Base-by-base conservation (phyloP, 805 yeast genomes). In the Teunomyces gatunensis region DNA sequence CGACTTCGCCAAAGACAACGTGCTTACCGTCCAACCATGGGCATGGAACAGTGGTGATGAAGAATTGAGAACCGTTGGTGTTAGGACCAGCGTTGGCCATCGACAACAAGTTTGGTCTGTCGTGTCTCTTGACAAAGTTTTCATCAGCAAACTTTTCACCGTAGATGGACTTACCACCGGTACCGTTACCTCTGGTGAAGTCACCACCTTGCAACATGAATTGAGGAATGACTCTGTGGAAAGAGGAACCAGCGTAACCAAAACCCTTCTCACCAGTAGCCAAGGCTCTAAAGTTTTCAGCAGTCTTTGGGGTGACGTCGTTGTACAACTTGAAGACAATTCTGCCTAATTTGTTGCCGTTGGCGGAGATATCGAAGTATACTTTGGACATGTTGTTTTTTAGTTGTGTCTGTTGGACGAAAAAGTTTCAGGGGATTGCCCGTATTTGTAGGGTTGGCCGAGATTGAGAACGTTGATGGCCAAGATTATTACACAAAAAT, bases 11-110 rank as follows among this genome's bases (percentile, higher is more conserved):
- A 63, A 91, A 91, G 51, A 91, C 97, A 64, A 89, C 96, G 79
- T 90, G 96, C 74, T 85, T 84, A 54, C 96, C 96, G 64, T 90
- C 95, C 70, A 91, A 80, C 92, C 94, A 88, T 51, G 94, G 86
- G 63, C 85, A 77, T 57, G 85, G 78, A 46, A 87, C 91, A 49
- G 96, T 89, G 70, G 97, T 89, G 76, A 89, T 86, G 81, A 92
- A 91, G 75, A 91, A 91, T 77, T 91, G 98, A 47, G 97, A 90
- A 49, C 97, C 97, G 77, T 92, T 92, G 76, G 97, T 89, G 84
- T 89, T 88, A 72, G 96, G 96, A 60, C 97, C 97, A 55, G 97
- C 95, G 69, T 92, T 92, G 69, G 97, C 97, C 97, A 92, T 92
- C 54, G 96, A 89, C 71, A 73, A 86, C 74, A 80, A 90, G 55